Evolutionary conservation across 2,329 filamentous ascomycete species (phyloP), one percentile per base, ranked within the genome.

Genomic region (Stachybotrys elegans): DNA sequence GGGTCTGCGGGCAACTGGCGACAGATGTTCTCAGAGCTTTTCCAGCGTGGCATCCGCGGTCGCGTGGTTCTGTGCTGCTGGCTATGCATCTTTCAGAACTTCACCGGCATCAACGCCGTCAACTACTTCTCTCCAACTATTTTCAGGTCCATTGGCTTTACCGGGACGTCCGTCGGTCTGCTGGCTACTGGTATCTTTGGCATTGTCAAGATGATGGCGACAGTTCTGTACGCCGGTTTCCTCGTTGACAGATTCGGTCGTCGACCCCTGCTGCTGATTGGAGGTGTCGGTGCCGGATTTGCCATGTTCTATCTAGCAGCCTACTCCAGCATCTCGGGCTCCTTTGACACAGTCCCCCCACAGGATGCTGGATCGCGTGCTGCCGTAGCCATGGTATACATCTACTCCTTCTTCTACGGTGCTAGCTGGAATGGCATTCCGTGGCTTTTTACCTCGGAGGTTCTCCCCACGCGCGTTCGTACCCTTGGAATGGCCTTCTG

Each of bases 91-190:
- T 41, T 50, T 9, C 46, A 50, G 27, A 51, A 52, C 16, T 38
- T 48, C 32, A 47, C 43, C 14, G 51, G 50, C 3, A 51, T 47
- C 6, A 50, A 51, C 25, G 49, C 49, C 5, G 43, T 51, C 40
- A 51, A 50, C 25, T 44, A 47, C 27, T 43, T 52, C 2, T 65
- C 66, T 3, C 58, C 59, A 1, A 58, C 55, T 5, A 70, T 71
- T 43, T 45, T 49, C 19, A 63, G 71, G 51, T 70, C 20, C 54
- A 68, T 44, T 61, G 63, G 40, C 59, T 69, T 49, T 69, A 48
- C 65, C 5, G 69, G 69, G 5, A 72, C 69, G 0, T 56, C 69
- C 4, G 50, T 57, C 11, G 67, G 68, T 1, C 60, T 68, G 2
- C 61, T 68, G 5, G 57, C 62, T 11, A 58, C 74, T 31, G 59